These are phyloP conservation scores for Epichloe typhina DNA, from an alignment of 2,329 filamentous ascomycete genomes.

Conservation along the genomic window DNA sequence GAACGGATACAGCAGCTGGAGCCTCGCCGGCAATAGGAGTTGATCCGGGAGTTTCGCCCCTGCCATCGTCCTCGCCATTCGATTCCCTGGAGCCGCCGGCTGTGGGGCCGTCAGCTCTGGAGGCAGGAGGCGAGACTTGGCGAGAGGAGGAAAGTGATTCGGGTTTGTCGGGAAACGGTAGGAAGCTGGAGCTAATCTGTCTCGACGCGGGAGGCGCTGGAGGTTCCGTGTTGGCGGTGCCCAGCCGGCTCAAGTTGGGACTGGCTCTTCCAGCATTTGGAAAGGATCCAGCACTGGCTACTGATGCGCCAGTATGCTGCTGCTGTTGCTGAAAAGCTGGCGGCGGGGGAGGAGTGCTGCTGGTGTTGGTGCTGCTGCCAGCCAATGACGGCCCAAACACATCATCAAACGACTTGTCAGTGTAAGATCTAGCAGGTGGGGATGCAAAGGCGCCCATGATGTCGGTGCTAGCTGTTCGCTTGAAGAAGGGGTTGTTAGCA, in stretches of 20 bases:
- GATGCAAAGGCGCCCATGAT: slow-evolving; percentile 42
- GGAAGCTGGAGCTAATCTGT: slow-evolving; percentile 64
- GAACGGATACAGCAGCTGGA: slow-evolving; percentile 8
- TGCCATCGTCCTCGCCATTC: slow-evolving; percentile 11
- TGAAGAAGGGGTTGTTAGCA: slow-evolving; percentile 92
- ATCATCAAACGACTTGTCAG: slow-evolving; percentile 67
- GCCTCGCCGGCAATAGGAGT: slow-evolving; percentile 15
- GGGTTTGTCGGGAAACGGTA: slow-evolving; percentile 53
- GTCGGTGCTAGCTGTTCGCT: slow-evolving; percentile 50
- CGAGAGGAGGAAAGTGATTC: slow-evolving; percentile 67
- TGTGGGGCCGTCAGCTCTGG: slow-evolving; percentile 37
- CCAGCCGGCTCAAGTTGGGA: slow-evolving; percentile 49
- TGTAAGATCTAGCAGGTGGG: slow-evolving; percentile 32
- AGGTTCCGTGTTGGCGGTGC: slow-evolving; percentile 42
- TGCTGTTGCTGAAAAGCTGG: slow-evolving; percentile 36
- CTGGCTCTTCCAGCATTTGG: slow-evolving; percentile 39
- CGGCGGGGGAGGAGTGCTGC: slow-evolving; percentile 24
- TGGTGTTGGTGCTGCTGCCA: slow-evolving; percentile 13
- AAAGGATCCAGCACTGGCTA: slow-evolving; percentile 35
- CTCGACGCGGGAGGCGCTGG: slow-evolving; percentile 56
- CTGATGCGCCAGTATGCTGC: slow-evolving; percentile 44
- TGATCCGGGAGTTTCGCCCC: slow-evolving; percentile 15
- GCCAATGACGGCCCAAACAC: slow-evolving; percentile 64
- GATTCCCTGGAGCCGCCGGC: slow-evolving; percentile 11
- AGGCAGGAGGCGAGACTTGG: slow-evolving; percentile 59